Evolutionary conservation across 2,329 filamentous ascomycete genomes (phyloP).

Genomic region (Zasmidium citrigriseum): DNA sequence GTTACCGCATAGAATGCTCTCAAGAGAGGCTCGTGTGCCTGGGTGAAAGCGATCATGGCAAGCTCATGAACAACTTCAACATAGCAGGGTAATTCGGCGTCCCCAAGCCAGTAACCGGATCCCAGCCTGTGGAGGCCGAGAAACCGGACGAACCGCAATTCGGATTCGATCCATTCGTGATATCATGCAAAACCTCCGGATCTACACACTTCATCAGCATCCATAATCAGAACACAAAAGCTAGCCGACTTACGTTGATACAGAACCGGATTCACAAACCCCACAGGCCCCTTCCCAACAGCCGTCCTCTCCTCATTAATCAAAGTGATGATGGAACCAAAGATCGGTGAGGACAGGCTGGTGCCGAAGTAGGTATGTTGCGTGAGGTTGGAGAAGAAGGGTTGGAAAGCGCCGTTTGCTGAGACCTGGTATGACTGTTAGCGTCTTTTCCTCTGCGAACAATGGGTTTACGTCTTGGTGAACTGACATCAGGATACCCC

Average conservation of each 20-base stretch:
- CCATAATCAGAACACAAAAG: background rate
- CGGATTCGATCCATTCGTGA: constrained; percentile 37
- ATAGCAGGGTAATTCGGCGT: constrained; percentile 24
- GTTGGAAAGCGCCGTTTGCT: constrained; percentile 52
- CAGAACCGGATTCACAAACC: constrained; percentile 36
- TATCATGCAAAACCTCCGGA: constrained; percentile 37
- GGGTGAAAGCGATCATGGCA: background rate
- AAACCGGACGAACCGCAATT: constrained; percentile 32
- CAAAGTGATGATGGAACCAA: constrained; percentile 29
- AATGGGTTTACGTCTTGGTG: constrained; percentile 18
- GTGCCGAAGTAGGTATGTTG: constrained; percentile 29
- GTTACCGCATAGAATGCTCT: too few relatives aligned
- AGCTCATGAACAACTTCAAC: constrained; percentile 19
- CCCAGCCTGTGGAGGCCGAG: constrained; percentile 17
- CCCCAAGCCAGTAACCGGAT: constrained; percentile 27
- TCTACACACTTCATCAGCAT: constrained; percentile 29
- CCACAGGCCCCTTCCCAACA: constrained; percentile 28
- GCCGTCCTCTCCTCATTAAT: constrained; percentile 29
- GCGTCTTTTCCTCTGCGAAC: background rate
- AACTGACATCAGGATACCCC: constrained; percentile 39
- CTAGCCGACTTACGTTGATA: constrained; percentile 26
- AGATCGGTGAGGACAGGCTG: constrained; percentile 28
- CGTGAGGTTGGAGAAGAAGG: constrained; percentile 17
- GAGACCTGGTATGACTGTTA: constrained; percentile 22
- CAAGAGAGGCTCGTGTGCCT: too few relatives aligned